Percentiles rank a stretch among this genome's conserved stretches.
Evolutionary conservation across 2,329 filamentous ascomycete species (phyloP).

Genomic region (Arachnomyces sp.): DNA sequence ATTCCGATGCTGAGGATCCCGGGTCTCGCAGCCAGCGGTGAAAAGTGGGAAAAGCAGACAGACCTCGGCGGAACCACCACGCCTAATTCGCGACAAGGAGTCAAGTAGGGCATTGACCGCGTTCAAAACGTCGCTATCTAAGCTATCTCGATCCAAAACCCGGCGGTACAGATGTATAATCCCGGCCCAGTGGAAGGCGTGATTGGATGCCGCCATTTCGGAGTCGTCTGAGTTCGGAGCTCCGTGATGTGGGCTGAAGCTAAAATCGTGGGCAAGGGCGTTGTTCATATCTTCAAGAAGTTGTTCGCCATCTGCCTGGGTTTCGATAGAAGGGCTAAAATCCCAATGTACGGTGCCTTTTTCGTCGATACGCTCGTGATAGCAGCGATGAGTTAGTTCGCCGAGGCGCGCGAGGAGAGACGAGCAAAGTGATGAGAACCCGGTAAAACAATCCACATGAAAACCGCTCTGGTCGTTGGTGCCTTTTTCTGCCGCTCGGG

Average conservation of each 20-base stretch:
- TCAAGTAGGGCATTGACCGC: conserved; percentile 56
- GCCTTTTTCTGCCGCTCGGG: conserved; percentile 40
- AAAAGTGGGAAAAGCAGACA: conserved; percentile 75
- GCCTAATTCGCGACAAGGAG: conserved; percentile 53
- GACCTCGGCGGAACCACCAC: conserved; percentile 62
- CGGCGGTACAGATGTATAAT: conserved; percentile 67
- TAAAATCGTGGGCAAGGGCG: conserved; percentile 38
- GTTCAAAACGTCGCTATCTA: conserved; percentile 53
- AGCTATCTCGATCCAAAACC: conserved; percentile 54
- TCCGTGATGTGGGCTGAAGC: conserved; percentile 32
- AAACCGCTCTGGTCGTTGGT: conserved; percentile 52
- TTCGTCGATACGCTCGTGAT: conserved; percentile 54
- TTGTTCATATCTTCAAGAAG: conserved; percentile 55
- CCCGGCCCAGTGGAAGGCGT: conserved; percentile 71
- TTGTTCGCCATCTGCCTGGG: conserved; percentile 48
- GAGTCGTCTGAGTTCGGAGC: conserved; percentile 25
- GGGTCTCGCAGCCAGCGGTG: conserved; percentile 68
- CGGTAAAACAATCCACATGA: conserved; percentile 71
- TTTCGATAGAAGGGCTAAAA: conserved; percentile 52
- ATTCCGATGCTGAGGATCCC: conserved; percentile 45
- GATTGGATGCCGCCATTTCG: conserved; percentile 59
- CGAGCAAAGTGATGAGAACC: conserved; percentile 65
- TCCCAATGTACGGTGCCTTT: conserved; percentile 41
- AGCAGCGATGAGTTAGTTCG: conserved; percentile 60
- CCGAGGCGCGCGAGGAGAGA: conserved; percentile 64